Evolutionary conservation across 2,329 filamentous ascomycete species (phyloP).

Genomic region (Incumbomyces lentus): DNA sequence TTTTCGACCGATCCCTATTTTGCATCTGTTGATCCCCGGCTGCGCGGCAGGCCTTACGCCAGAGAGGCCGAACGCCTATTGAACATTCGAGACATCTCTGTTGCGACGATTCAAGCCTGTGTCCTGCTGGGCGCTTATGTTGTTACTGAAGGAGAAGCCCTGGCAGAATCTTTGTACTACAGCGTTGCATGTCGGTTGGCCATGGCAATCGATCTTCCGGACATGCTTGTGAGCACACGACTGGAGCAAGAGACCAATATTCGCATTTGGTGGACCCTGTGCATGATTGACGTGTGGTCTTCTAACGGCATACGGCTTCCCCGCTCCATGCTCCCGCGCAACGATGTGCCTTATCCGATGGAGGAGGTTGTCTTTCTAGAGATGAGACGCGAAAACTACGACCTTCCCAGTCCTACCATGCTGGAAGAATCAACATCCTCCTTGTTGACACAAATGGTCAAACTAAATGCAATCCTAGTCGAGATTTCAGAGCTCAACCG

Average conservation of each 20-base stretch:
- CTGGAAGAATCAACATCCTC: conserved; percentile 17
- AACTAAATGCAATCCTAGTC: conserved; percentile 30
- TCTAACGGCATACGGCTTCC: conserved; percentile 28
- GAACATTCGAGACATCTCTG: conserved; percentile 28
- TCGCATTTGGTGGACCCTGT: conserved; percentile 31
- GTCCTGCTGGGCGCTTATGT: conserved; percentile 31
- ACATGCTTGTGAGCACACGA: conserved; percentile 20
- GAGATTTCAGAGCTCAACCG: conserved; percentile 33
- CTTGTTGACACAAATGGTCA: conserved; percentile 31
- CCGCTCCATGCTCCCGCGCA: conserved; percentile 22
- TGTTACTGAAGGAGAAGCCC: conserved; percentile 21
- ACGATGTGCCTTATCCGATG: conserved; percentile 27
- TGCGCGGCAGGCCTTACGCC: conserved; percentile 13
- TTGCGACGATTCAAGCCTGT: conserved; percentile 31
- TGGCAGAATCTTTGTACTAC: conserved; percentile 32
- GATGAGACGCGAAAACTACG: conserved; percentile 7
- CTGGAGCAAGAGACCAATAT: conserved; percentile 30
- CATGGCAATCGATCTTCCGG: conserved; percentile 28
- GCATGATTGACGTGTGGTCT: conserved; percentile 35
- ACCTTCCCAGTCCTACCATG: conserved; percentile 7
- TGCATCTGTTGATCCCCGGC: conserved; percentile 9
- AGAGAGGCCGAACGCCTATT: conserved; percentile 19
- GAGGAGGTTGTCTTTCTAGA: conserved; percentile 28
- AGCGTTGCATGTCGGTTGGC: conserved; percentile 29
- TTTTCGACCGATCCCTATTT: conserved; percentile 14